Evolutionary conservation across 352 stramenopile genomes (phyloP).

Genomic region (Phytophthora capsici): DNA sequence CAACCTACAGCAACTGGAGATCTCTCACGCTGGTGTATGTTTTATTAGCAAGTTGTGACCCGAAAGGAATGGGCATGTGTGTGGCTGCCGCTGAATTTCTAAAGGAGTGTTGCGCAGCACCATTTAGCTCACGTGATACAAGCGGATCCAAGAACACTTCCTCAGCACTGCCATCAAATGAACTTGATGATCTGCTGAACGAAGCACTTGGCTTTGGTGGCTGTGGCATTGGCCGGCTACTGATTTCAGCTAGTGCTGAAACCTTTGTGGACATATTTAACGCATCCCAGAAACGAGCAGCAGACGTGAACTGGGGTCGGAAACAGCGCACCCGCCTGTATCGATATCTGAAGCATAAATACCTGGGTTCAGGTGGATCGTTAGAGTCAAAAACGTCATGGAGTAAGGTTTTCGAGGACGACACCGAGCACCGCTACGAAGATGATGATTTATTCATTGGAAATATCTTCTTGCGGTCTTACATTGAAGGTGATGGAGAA

Average conservation of each 20-base stretch:
- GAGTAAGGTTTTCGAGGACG: slow-evolving; percentile 19
- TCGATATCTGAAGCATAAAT: slow-evolving; percentile 72
- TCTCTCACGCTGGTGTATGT: slow-evolving; percentile 73
- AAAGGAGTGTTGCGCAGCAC: slow-evolving; percentile 52
- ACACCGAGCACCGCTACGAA: slow-evolving; percentile 33
- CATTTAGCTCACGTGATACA: slow-evolving; percentile 2
- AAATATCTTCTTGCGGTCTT: slow-evolving; percentile 84
- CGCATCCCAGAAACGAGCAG: slow-evolving; percentile 64
- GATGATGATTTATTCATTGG: slow-evolving; percentile 78
- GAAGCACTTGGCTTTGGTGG: slow-evolving; percentile 74
- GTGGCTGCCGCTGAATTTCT: slow-evolving; percentile 75
- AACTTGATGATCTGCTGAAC: slow-evolving; percentile 71
- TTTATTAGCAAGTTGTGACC: slow-evolving; percentile 77
- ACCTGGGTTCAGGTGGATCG: slow-evolving; percentile 40
- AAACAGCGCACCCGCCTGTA: slow-evolving; percentile 66
- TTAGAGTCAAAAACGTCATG: slow-evolving; percentile 26
- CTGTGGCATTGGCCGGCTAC: slow-evolving; percentile 69
- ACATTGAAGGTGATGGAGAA: slow-evolving; percentile 79
- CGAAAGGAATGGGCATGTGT: slow-evolving; percentile 81
- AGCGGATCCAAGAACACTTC: background rate
- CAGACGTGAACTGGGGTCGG: slow-evolving; percentile 79
- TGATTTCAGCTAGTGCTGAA: slow-evolving; percentile 52
- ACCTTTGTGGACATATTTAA: slow-evolving; percentile 79
- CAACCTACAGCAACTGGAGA: slow-evolving; percentile 71
- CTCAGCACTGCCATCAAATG: slow-evolving; percentile 6